Base-by-base conservation (phyloP, 2,329 filamentous ascomycete species). In the Sclerotinia borealis region DNA sequence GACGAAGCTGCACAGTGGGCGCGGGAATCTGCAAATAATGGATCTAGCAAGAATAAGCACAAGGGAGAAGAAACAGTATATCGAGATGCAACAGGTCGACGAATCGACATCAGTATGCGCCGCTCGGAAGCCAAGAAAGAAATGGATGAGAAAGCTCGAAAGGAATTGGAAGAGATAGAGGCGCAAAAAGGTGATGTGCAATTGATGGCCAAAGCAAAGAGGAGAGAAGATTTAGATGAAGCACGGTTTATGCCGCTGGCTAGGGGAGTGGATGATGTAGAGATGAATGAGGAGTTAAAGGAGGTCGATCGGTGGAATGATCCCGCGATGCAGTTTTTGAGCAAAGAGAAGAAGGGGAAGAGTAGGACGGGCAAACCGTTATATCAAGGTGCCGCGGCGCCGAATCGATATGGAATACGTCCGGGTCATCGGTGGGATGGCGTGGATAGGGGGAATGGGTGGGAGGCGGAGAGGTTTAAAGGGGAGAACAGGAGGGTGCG, bases 391-490 rank as follows among this genome's bases (percentile, higher is more conserved):
- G 83, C 88, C 0, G 90, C 89, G 63, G 84, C 90, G 72, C 95
- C 95, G 50, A 99, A 99, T 80, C 83, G 95, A 25, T 98, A 98
- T 78, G 91, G 91, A 1, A 98, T 99, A 66, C 83, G 88, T 65
- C 95, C 95, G 0, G 96, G 95, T 0, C 92, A 96, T 78, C 82
- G 91, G 68, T 99, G 95, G 95, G 95, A 99, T 80, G 95, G 96
- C 7, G 95, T 99, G 22, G 95, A 99, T 79, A 83, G 95, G 68
- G 83, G 91, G 25, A 99, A 92, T 77, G 93, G 93, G 0, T 98
- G 97, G 74, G 95, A 99, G 79, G 89, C 85, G 66, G 89, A 97
- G 74, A 90, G 93, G 78, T 98, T 98, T 78, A 92, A 90, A 75
- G 91, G 92, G 2, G 80, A 93, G 68, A 97, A 97, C 75, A 81